These are phyloP conservation scores for Kregervanrija pseudodelftensis DNA, from an alignment of 805 yeast genomes.

Conservation along the genomic window DNA sequence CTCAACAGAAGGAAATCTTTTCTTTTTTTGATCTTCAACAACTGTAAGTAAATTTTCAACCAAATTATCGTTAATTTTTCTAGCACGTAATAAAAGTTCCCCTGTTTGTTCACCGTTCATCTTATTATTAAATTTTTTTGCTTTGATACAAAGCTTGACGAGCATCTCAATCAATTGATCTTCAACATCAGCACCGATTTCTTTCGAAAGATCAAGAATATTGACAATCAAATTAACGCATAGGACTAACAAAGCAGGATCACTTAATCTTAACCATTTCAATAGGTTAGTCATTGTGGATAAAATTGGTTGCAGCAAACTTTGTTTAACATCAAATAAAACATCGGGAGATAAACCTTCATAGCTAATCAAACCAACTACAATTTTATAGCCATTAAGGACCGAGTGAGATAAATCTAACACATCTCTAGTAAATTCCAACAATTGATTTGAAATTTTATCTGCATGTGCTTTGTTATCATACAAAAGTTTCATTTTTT, in stretches of 20 bases:
- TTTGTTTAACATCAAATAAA: conserved; percentile 15
- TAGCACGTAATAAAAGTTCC: conserved; percentile 56
- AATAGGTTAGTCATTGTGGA: conserved; percentile 61
- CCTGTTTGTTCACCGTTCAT: conserved; percentile 59
- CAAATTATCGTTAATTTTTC: conserved; percentile 42
- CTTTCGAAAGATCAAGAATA: conserved; percentile 58
- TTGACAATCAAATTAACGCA: conserved; percentile 67
- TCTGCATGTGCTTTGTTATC: conserved; percentile 17
- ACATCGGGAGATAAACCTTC: conserved; percentile 13
- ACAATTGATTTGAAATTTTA: conserved; percentile 16
- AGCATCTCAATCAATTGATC: conserved; percentile 46
- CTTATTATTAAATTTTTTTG: conserved; percentile 63
- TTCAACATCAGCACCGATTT: conserved; percentile 43
- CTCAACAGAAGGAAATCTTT: conserved; percentile 1
- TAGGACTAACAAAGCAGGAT: conserved; percentile 59
- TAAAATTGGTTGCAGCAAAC: conserved; percentile 47
- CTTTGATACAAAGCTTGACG: conserved; percentile 57
- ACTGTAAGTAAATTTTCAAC: conserved; percentile 47
- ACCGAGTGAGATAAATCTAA: conserved; percentile 68
- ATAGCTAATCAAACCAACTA: conserved; percentile 24
- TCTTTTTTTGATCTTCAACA: conserved; percentile 28
- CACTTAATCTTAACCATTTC: conserved; percentile 80
- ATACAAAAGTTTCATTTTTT: conserved; percentile 16
- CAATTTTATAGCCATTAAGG: conserved; percentile 56
- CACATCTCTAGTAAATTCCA: conserved; percentile 79